Percentiles rank a stretch among this genome's conserved stretches.
These are phyloP conservation scores for Paecilomyces formosus DNA, from an alignment of 2,329 filamentous ascomycete genomes.

Conservation along the genomic window DNA sequence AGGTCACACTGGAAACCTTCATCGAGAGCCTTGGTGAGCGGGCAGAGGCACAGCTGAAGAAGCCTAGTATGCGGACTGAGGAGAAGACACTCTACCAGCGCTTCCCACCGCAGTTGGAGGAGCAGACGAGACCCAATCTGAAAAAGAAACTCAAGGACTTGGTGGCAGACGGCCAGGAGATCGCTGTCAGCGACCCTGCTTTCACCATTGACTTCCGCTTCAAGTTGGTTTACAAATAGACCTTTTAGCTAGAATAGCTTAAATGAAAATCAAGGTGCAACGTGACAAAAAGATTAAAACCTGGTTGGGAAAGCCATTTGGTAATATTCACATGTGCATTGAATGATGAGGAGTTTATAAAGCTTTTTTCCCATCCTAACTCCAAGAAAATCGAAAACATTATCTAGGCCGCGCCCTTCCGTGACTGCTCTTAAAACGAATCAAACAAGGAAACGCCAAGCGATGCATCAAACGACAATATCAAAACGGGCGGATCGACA, in stretches of 20 bases:
- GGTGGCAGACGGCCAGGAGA: constrained; percentile 73
- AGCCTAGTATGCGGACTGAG: constrained; percentile 75
- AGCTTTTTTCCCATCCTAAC: constrained; percentile 19
- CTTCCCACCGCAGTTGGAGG: constrained; percentile 69
- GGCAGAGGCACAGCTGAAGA: constrained; percentile 89
- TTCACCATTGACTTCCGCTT: constrained; percentile 67
- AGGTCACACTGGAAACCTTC: constrained; percentile 71
- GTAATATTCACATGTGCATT: constrained; percentile 16
- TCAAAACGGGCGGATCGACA: constrained; percentile 5
- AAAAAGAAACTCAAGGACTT: constrained; percentile 69
- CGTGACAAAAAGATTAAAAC: background rate
- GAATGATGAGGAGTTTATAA: constrained; percentile 19
- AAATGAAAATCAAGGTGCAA: background rate
- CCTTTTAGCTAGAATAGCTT: background rate
- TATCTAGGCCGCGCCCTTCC: constrained; percentile 24
- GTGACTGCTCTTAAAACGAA: constrained; percentile 24
- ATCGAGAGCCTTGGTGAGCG: constrained; percentile 74
- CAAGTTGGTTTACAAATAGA: constrained; percentile 43
- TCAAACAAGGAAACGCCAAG: constrained; percentile 23
- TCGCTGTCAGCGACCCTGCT: constrained; percentile 88
- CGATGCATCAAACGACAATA: constrained; percentile 27
- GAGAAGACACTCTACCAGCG: constrained; percentile 88
- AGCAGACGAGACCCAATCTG: constrained; percentile 77
- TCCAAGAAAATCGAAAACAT: constrained; percentile 20
- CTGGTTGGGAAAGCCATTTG: background rate